Conservation (phyloP, 768 basidiomycete species). For the Trametes maxima region DNA sequence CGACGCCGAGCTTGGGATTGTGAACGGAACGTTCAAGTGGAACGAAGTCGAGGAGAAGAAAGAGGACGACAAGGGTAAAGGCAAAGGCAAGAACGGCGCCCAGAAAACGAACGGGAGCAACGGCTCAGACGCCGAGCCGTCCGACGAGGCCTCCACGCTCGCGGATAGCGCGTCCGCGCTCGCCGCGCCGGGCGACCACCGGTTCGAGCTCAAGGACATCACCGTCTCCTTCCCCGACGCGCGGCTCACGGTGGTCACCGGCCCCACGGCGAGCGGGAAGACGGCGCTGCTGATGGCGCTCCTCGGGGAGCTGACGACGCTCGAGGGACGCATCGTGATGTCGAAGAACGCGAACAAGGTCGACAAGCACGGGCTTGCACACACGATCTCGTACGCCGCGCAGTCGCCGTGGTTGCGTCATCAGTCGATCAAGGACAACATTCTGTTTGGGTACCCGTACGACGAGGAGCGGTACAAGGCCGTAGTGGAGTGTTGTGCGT, state of each 20-base stretch:
- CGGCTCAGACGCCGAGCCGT: conserved; percentile 1
- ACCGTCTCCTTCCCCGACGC: conserved; percentile 72
- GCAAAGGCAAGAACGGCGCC: conserved; percentile 26
- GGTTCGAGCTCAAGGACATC: conserved; percentile 71
- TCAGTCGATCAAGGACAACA: conserved; percentile 59
- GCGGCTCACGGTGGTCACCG: conserved; percentile 69
- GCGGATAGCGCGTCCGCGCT: conserved; percentile 28
- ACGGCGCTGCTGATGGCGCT: conserved; percentile 76
- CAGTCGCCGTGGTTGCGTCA: conserved; percentile 51
- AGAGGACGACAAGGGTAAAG: conserved; percentile 29
- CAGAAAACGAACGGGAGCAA: conserved; percentile 7
- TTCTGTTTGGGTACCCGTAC: conserved; percentile 55
- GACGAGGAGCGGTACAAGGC: conserved; percentile 74
- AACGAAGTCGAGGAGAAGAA: conserved; percentile 47
- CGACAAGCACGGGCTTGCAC: conserved; percentile 62
- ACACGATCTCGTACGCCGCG: conserved; percentile 49
- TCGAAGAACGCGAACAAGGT: conserved; percentile 62
- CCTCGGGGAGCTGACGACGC: conserved; percentile 69
- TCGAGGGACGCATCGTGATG: conserved; percentile 60
- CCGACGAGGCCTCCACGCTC: conserved; percentile 11
- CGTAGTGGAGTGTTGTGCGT: conserved; percentile 84
- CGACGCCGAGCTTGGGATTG: conserved; percentile 48
- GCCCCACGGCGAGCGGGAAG: conserved; percentile 84
- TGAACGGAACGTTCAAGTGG: conserved; percentile 58
- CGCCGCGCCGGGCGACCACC: conserved; percentile 40